A percentile compares a stretch with the other conserved stretches of the same genome.
Evolutionary conservation across 2,329 filamentous ascomycete species (phyloP).

Genomic region (Epichloe sibirici): DNA sequence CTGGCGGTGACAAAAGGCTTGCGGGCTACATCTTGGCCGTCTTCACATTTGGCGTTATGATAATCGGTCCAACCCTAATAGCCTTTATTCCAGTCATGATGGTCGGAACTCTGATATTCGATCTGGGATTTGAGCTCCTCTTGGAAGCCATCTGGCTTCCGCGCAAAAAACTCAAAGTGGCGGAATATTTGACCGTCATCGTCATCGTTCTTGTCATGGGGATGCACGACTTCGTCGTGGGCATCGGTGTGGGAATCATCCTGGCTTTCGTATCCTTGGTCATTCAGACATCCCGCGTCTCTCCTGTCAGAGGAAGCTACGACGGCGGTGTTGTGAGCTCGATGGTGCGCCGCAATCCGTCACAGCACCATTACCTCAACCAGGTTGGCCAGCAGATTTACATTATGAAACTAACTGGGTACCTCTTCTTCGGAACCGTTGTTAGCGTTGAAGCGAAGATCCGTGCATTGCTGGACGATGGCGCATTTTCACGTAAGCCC

Average conservation of each 20-base stretch:
- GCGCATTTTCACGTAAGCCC: slow-evolving; percentile 62
- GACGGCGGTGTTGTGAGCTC: slow-evolving; percentile 82
- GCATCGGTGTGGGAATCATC: slow-evolving; percentile 83
- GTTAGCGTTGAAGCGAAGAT: slow-evolving; percentile 89
- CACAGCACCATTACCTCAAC: slow-evolving; percentile 76
- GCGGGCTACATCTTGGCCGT: slow-evolving; percentile 76
- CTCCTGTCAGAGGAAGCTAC: slow-evolving; percentile 82
- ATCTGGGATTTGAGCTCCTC: slow-evolving; percentile 85
- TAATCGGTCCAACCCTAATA: slow-evolving; percentile 76
- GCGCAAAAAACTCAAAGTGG: slow-evolving; percentile 71
- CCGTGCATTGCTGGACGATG: slow-evolving; percentile 67
- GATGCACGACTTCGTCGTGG: slow-evolving; percentile 88
- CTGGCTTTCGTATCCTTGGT: slow-evolving; percentile 86
- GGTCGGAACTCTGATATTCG: slow-evolving; percentile 88
- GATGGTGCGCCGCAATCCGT: slow-evolving; percentile 80
- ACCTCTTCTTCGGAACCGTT: slow-evolving; percentile 97
- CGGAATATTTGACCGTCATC: slow-evolving; percentile 84
- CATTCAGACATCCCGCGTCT: slow-evolving; percentile 80
- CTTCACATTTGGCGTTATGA: slow-evolving; percentile 69
- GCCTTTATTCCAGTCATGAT: slow-evolving; percentile 96
- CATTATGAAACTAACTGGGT: slow-evolving; percentile 83
- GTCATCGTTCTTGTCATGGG: slow-evolving; percentile 93
- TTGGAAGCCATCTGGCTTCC: slow-evolving; percentile 81
- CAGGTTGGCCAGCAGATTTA: slow-evolving; percentile 81
- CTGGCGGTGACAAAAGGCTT: slow-evolving; percentile 74